Percentiles rank a stretch among this genome's conserved stretches.
phyloP scores from a whole-genome alignment of 2,329 filamentous ascomycete species.

The Ophiostoma australiae region DNA sequence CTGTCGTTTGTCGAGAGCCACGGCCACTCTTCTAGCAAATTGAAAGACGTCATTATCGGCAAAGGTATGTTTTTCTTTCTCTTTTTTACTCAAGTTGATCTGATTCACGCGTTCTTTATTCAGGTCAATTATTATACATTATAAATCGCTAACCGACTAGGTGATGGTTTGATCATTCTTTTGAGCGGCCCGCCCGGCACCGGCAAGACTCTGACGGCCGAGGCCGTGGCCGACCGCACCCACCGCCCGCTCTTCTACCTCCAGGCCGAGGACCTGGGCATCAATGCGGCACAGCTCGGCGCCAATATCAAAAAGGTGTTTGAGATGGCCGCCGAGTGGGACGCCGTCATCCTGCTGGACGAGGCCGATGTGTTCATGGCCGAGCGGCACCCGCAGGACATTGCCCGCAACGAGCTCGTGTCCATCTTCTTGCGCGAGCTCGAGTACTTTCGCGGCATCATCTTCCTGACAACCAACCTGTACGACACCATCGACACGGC shows the following conservation, averaged over 20 bases:
- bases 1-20: conserved; percentile 47
- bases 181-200: conserved; percentile 38
- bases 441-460: conserved; percentile 43
- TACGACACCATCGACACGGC: conserved; percentile 42
- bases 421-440: conserved; percentile 45
- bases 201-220: conserved; percentile 44
- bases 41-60: conserved; percentile 39
- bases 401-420: conserved; percentile 46
- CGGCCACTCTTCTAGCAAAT: conserved; percentile 27
- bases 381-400: conserved; percentile 41
- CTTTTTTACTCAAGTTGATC: not conserved
- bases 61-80: conserved; percentile 33
- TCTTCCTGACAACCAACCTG: conserved; percentile 44
- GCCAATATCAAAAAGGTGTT: conserved; percentile 45
- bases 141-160: not conserved
- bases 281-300: conserved; percentile 40
- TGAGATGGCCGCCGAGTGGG: conserved; percentile 46
- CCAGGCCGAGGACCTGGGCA: conserved; percentile 46
- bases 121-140: conserved; percentile 5
- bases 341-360: conserved; percentile 47
- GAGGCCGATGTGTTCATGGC: conserved; percentile 52
- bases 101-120: not conserved
- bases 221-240: conserved; percentile 38
- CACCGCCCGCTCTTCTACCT: conserved; percentile 43
- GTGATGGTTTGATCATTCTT: conserved; percentile 42